Base-by-base conservation (phyloP, 345 rosid genomes). In the Lumnitzera racemosa region DNA sequence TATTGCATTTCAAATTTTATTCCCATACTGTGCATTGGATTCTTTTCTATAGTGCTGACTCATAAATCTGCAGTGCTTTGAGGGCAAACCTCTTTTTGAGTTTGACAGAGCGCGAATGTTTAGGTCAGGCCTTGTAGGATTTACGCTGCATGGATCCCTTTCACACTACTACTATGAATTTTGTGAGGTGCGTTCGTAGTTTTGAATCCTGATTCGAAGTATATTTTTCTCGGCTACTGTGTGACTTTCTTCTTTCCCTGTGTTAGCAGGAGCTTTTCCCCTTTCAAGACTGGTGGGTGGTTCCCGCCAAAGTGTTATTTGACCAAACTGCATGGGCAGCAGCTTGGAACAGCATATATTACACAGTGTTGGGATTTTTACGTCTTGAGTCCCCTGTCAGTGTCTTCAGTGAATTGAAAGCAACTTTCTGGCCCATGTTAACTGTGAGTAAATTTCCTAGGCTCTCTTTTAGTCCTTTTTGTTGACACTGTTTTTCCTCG, bases 281-380 rank as follows among this genome's bases (percentile, higher is more conserved):
- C 48, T 88, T 72, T 52, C 82, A 76, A 61, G 97, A 84, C 64
- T 94, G 96, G 99, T 94, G 99, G 99, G 95, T 86, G 63, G 92
- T 94, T 77, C 99, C 96, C 51, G 99, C 53, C 12, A 94, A 88
- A 81, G 96, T 88, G 12, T 89, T 27, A 6, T 88, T 88, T 53
- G 97, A 94, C 69, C 97, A 94, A 74, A 90, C 99, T 2, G 80
- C 71, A n/a, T 88, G 99, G 99, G 72, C 99, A 5, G 95, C 95
- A 20, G 61, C 73, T 74, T 94, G 99, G 97, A 94, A 94, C 67
- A 90, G 95, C 79, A 86, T 90, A 56, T 94, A 94, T 72, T 94
- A 25, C 62, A 55, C 71, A 2, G 82, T 71, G 55, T 67, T 94
- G 64, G 99, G 95, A 52, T 80, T 87, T 59, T 72, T 94, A 51